Base-by-base conservation (phyloP, 106 monocot genomes). In the Dendrobium huoshanense region DNA sequence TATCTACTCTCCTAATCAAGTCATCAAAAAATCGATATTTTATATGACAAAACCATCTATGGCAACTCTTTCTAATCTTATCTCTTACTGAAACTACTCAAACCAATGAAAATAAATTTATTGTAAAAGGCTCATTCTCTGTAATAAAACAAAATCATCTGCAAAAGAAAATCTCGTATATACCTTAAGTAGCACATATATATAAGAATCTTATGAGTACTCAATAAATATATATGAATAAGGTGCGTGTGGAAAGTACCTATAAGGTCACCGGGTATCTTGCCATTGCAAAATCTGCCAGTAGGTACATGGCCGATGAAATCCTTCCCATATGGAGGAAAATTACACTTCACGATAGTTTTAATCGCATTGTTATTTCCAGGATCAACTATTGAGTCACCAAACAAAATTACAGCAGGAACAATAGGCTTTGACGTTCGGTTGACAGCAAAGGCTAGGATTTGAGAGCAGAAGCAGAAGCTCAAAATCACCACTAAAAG, bases 301-400 rank as follows among this genome's bases (percentile, higher is more conserved):
- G 89, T 91, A 13, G 91, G 40, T 6, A 18, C 9, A 40, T 82
- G 80, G 20, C 83, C 77, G 75, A 40, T 20, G 80, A 91, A 91
- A 22, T 91, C 81, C 58, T 72, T 74, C 8, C 91, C 91, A 55
- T 91, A 91, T 3, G 91, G 91, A 7, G 89, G 87, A 75, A 87
- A 87, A 86, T 91, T 79, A 37, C 75, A 76, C 79, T 64, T 81
- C 61, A 81, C 22, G 11, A 81, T 1, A 19, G 85, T 89, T 1
- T 58, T 29, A 2, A 91, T 25, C 0, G 3, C 33, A 42, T 91
- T 91, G 87, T 91, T 91, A 83, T 91, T 91, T 7, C 91, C 91
- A 0, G 89, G 78, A 67, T 91, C 91, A 20, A 91, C 78, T 47
- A 91, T 83, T 9, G 91, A 91, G 77, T 89, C 91, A 9, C 91